A percentile compares a stretch with the other conserved stretches of the same genome.
phyloP scores from a whole-genome alignment of 73 alveolate genomes.

The Tetrahymena thermophila region DNA sequence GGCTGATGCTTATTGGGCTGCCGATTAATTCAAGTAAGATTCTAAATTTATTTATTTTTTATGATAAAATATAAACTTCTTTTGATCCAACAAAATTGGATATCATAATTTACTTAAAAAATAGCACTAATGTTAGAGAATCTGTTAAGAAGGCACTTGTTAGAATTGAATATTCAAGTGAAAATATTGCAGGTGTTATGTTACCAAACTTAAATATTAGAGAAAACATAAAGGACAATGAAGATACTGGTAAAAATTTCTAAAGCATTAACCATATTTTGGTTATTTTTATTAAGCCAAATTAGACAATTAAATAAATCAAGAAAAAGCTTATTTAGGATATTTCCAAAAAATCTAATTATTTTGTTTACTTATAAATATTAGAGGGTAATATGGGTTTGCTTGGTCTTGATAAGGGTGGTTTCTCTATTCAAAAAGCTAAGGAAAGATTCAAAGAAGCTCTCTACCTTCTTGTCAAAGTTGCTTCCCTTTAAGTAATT shows the following conservation, averaged over 20 bases:
- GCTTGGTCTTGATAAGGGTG: constrained; percentile 89
- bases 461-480: constrained; percentile 64
- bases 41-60: no score
- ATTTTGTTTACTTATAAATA: constrained; percentile 23
- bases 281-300: background rate
- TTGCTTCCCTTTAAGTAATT: constrained; percentile 80
- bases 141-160: constrained; percentile 73
- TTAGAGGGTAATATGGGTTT: constrained; percentile 54
- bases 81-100: background rate
- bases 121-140: constrained; percentile 48
- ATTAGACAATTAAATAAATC: background rate
- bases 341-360: background rate
- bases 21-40: constrained; percentile 77
- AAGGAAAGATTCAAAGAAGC: constrained; percentile 70
- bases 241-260: background rate
- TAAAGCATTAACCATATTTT: background rate
- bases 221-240: constrained; percentile 5
- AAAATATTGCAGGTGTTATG: constrained; percentile 82
- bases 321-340: background rate
- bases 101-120: background rate
- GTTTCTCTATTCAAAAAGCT: constrained; percentile 73
- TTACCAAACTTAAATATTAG: constrained; percentile 40
- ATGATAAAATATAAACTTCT: no score
- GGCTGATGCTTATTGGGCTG: constrained; percentile 89
- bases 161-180: constrained; percentile 53